Percentiles rank a stretch among this genome's conserved stretches.
Conservation (phyloP, 2,329 filamentous ascomycete species). For the Coniochaeta sp. region DNA sequence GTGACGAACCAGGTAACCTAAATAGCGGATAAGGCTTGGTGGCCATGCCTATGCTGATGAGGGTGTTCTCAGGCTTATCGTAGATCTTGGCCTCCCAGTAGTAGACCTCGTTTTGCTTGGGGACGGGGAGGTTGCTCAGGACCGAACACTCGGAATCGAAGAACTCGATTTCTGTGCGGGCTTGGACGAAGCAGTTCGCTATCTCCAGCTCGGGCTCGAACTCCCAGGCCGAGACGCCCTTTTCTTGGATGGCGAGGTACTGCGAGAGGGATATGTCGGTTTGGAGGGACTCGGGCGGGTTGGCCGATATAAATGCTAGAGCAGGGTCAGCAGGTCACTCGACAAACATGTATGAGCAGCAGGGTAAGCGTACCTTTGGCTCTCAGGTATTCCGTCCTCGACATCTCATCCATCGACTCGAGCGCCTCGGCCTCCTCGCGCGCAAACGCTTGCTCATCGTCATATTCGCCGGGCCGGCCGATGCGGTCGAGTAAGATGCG, state of each 20-base stretch:
- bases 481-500: constrained; percentile 91
- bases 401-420: constrained; percentile 91
- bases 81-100: constrained; percentile 99
- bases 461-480: constrained; percentile 89
- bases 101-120: constrained; percentile 98
- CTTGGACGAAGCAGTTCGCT: constrained; percentile 97
- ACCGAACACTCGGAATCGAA: constrained; percentile 98
- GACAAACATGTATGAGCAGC: background rate
- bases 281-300: constrained; percentile 89
- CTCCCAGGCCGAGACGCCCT: constrained; percentile 98
- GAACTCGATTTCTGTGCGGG: constrained; percentile 94
- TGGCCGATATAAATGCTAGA: constrained; percentile 84
- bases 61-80: constrained; percentile 85
- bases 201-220: constrained; percentile 99
- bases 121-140: constrained; percentile 91
- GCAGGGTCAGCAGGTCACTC: background rate
- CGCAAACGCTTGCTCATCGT: constrained; percentile 92
- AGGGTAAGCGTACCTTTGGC: constrained; percentile 72
- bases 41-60: constrained; percentile 86
- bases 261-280: constrained; percentile 97
- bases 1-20: constrained; percentile 71
- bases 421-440: constrained; percentile 92
- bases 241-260: constrained; percentile 97
- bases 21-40: constrained; percentile 98
- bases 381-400: constrained; percentile 82